Base-by-base conservation (phyloP, 176 grass and related monocot species). In the Themeda triandra region DNA sequence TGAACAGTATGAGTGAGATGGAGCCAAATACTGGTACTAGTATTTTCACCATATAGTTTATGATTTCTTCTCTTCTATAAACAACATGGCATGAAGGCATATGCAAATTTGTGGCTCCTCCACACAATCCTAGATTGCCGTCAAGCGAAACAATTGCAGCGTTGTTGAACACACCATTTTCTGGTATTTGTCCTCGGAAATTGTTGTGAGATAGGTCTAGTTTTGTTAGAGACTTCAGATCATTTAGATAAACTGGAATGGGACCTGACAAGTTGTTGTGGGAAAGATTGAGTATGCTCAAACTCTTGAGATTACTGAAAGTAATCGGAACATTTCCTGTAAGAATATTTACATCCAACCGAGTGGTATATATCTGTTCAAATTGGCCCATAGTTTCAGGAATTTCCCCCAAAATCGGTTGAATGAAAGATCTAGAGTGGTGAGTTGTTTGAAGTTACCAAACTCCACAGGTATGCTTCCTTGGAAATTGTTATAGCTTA, bases 301-400 rank as follows among this genome's bases (percentile, higher is more conserved):
- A 19, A 32, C 18, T 36, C 32, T 40, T 66, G 13, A 94, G 13
- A 14, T 36, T 79, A 13, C 14, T 40, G 5, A 94, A 80, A 0
- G 3, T 33, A 0, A 0, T 13, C 17, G 83, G 83, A 75, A 89
- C 66, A 13, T 12, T 56, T 70, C 92, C 89, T 33, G 24, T n/a
- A 1, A 94, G 83, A 7, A 56, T 18, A n/a, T 94, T 94, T 2
- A 30, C 19, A 51, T 81, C 87, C 84, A 94, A 24, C 24, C 18
- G 25, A 8, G 91, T 78, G 10, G 4, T 49, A 3, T 60, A 0
- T 51, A 91, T 15, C 0, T 64, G 13, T 45, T 85, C 63, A 19
- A 56, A 91, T 2, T 59, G 12, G 0, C 84, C 81, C 2, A 89
- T 21, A 6, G 27, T 35, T 3, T 30, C 19, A 32, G 80, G 92